Evolutionary conservation across 345 rosid genomes (phyloP), one percentile per base, ranked within the genome.

Genomic region (Erucastrum elatum): DNA sequence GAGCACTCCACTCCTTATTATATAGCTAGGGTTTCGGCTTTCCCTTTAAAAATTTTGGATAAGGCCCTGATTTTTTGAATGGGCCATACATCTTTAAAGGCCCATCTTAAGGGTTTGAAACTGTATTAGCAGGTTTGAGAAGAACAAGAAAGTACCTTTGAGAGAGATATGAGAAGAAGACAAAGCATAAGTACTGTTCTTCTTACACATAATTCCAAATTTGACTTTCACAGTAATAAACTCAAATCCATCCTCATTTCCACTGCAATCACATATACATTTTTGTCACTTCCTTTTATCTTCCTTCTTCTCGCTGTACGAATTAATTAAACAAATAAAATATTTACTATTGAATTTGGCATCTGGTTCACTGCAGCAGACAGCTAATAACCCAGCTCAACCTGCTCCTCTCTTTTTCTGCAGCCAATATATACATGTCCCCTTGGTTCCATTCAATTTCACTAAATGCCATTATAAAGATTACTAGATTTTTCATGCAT

Each of bases 361-460:
- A 67, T 64, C 35, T 79, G 74, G 64, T 60, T 79, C 64, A 79
- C 70, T 72, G 82, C 63, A 35, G 31, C 46, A 11, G 33, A 79
- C 82, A 73, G 65, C 82, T 79, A 79, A 78, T 68, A 66, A 34
- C 68, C 4, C 74, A 66, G 59, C 78, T 74, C 78, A 65, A 74
- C 13, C 78, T 67, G 74, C 74, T 65, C 65, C 68, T 73, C 66
- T 26, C 49, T 79, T 66, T 66, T n/a, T 39, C 74, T 79, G 78
- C 74, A 79, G 44, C 64, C 65, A 73, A 64, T 39, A 46, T 60
- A 63, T 61, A 39, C 49, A 34, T 73, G 82, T 79, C 70, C 82
- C 82, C 74, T 67, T 73, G 70, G 68, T 63, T 51, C 7, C 7
- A 58, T 72, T 65, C 51, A 78, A 39, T 34, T 67, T 62, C 74